Evolutionary conservation across 2,329 filamentous ascomycete genomes (phyloP), one percentile per base, ranked within the genome.

Genomic region (Penicillium hordei): DNA sequence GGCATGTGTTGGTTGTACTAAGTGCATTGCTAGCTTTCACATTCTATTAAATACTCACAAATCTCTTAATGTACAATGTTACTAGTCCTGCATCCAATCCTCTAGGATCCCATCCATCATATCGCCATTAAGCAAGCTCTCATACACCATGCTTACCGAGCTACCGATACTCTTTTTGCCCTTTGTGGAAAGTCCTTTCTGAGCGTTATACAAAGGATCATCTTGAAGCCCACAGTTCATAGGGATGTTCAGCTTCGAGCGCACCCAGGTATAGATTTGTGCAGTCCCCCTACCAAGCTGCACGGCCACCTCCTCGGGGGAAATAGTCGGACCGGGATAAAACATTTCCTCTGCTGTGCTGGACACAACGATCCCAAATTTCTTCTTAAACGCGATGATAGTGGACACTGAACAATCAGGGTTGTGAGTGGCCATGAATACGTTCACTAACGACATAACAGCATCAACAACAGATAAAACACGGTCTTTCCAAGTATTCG

Each of bases 401-500:
- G 33, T 21, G 19, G 55, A 43, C 9, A 58, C 48, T 7, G 58
- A 56, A 33, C 58, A 62, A 9, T 58, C 42, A 4, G 45, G 49
- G 17, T 53, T 38, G 17, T 44, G 45, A 17, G 38, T n/a, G 4
- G 40, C 58, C 48, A 62, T 1, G 12, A 52, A 62, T 7, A 55
- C 55, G 6, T 49, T 58, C 19, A 62, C 55, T 9, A 49, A 39
- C 8, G 42, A 50, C 19, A 56, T 44, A 5, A 60, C 44, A 7
- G 58, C 55, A 17, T 62, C 52, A 15, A 60, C 52, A 7, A 58
- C 55, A 5, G 46, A 29, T n/a, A 53, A 38, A 36, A 62, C 53
- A 38, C 60, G 58, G 15, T 60, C 58, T 46, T 54, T 56, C 60
- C 60, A 62, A 15, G 58, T 58, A 38, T 60, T 62, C 36, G 58